These are phyloP conservation scores for Aspergillus egyptiacus DNA, from an alignment of 495 filamentous ascomycete species.

Conservation along the genomic window DNA sequence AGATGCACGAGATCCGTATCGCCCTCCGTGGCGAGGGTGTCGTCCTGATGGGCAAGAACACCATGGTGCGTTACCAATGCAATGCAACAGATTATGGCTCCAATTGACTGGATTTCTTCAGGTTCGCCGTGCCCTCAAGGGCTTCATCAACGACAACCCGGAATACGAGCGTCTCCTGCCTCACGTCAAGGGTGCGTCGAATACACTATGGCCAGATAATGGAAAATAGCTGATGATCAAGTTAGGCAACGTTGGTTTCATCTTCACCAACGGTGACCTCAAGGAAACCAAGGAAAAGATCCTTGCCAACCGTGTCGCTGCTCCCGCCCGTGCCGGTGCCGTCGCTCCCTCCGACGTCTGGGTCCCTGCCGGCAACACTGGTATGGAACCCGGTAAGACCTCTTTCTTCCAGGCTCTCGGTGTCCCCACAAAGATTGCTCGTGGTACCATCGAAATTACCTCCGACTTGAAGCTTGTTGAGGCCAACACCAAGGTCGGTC, in stretches of 20 bases:
- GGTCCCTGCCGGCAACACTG: constrained; percentile 95
- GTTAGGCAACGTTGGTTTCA: constrained; percentile 90
- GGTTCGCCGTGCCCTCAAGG: constrained; percentile 96
- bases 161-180: constrained; percentile 97
- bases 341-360: constrained; percentile 85
- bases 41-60: constrained; percentile 99
- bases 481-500: constrained; percentile 86
- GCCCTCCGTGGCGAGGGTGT: constrained; percentile 82
- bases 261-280: constrained; percentile 97
- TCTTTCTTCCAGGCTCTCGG: constrained; percentile 99
- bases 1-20: constrained; percentile 99
- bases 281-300: constrained; percentile 90
- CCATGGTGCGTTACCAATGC: constrained; percentile 63
- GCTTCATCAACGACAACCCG: constrained; percentile 81
- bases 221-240: not conserved
- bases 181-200: constrained; percentile 68
- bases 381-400: constrained; percentile 99
- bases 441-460: constrained; percentile 99
- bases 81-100: not conserved
- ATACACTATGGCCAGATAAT: no score
- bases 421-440: constrained; percentile 99
- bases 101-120: constrained; percentile 29
- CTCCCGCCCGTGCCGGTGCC: constrained; percentile 94
- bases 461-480: constrained; percentile 96
- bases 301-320: constrained; percentile 91